phyloP scores from a whole-genome alignment of 768 basidiomycete species.

The Amanita pseudoporphyria region DNA sequence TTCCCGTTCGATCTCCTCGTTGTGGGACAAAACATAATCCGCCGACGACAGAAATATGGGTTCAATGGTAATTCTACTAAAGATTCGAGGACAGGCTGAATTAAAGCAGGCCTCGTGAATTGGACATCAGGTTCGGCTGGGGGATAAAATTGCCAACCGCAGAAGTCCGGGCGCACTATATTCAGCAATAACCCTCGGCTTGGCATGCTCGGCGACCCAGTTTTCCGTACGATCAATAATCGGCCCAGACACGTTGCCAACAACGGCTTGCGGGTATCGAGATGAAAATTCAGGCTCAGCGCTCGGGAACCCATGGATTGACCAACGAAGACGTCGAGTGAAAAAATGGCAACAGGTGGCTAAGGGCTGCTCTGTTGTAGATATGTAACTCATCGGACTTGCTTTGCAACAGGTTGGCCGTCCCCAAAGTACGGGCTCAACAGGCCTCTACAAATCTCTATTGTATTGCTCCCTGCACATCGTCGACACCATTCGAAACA shows the following conservation, averaged over 20 bases:
- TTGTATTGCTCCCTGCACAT: not conserved
- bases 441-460: not conserved
- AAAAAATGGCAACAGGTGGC: not conserved
- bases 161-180: not conserved
- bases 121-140: not conserved
- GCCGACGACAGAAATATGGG: no score
- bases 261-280: not conserved
- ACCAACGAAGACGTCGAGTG: conserved; percentile 3
- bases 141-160: not conserved
- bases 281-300: not conserved
- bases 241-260: not conserved
- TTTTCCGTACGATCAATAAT: not conserved
- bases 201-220: not conserved
- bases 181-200: not conserved
- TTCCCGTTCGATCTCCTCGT: not conserved
- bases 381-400: not conserved
- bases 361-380: not conserved
- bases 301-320: not conserved
- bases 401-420: not conserved
- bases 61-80: not conserved
- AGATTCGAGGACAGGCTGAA: not conserved
- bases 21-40: not conserved
- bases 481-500: not conserved
- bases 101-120: not conserved
- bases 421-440: conserved; percentile 1